Conservation (phyloP, 2,329 filamentous ascomycete species). For the Aspergillus thermomutatus region DNA sequence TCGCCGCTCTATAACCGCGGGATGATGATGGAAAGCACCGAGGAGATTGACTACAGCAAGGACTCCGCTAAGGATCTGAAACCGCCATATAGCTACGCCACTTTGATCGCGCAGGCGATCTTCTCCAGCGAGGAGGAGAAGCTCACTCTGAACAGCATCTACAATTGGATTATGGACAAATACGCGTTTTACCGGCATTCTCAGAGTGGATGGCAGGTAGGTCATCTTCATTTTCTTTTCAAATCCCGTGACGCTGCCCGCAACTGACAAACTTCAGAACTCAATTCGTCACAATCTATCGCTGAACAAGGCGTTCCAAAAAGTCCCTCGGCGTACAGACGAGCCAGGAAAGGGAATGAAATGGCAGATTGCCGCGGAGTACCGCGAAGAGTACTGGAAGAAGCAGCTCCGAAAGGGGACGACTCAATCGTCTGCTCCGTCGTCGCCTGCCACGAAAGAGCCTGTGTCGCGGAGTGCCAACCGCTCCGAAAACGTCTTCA, state of each 20-base stretch:
- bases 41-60: slow-evolving; percentile 59
- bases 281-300: slow-evolving; percentile 96
- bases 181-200: slow-evolving; percentile 91
- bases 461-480: slow-evolving; percentile 36
- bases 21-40: slow-evolving; percentile 53
- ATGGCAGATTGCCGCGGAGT: slow-evolving; percentile 86
- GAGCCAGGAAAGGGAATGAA: slow-evolving; percentile 99
- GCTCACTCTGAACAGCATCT: slow-evolving; percentile 87
- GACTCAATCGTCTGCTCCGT: slow-evolving; percentile 42
- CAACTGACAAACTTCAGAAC: slow-evolving; percentile 56
- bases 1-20: slow-evolving; percentile 49
- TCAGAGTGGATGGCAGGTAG: slow-evolving; percentile 86
- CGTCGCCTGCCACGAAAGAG: slow-evolving; percentile 45
- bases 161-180: slow-evolving; percentile 83
- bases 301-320: slow-evolving; percentile 89
- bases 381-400: slow-evolving; percentile 82
- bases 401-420: slow-evolving; percentile 51
- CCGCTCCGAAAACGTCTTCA: slow-evolving; percentile 40
- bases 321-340: slow-evolving; percentile 85
- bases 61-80: slow-evolving; percentile 89
- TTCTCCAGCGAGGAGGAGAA: slow-evolving; percentile 82
- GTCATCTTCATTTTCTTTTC: slow-evolving; percentile 25
- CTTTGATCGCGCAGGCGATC: slow-evolving; percentile 95
- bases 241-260: too few species aligned
- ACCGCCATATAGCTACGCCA: slow-evolving; percentile 92